Conservation (phyloP, 305 asterid species). For the Solanum hybrid region DNA sequence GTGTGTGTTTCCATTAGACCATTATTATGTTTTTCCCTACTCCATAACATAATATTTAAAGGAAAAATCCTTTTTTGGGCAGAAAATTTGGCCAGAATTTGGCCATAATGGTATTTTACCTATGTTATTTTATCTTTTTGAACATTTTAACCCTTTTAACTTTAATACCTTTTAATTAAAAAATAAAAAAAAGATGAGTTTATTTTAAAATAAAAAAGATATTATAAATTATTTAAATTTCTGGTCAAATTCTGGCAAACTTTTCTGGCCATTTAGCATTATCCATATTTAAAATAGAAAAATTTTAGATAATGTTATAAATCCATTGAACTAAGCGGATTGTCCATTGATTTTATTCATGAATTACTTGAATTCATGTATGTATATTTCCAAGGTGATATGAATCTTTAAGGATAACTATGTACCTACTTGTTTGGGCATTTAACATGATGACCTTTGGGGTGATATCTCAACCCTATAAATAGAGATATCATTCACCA, state of each 20-base stretch:
- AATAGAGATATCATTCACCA: not conserved
- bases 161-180: too few relatives aligned
- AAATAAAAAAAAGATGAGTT: too few relatives aligned
- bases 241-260: too few relatives aligned
- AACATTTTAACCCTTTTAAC: too few relatives aligned
- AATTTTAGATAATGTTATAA: not conserved
- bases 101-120: too few relatives aligned
- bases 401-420: not conserved
- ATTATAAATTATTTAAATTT: too few relatives aligned
- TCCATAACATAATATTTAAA: not conserved
- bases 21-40: not conserved
- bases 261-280: too few relatives aligned
- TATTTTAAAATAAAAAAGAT: too few relatives aligned
- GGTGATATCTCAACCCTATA: not conserved
- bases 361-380: not conserved
- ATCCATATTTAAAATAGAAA: not conserved
- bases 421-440: not conserved
- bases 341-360: not conserved
- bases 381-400: not conserved
- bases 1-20: not conserved
- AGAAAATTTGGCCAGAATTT: too few relatives aligned
- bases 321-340: not conserved
- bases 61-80: too few relatives aligned
- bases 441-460: not conserved
- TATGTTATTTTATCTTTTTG: too few relatives aligned